Percentiles rank a stretch among this genome's conserved stretches.
phyloP scores from a whole-genome alignment of 257 asterid species.

The Verbascum thapsus region DNA sequence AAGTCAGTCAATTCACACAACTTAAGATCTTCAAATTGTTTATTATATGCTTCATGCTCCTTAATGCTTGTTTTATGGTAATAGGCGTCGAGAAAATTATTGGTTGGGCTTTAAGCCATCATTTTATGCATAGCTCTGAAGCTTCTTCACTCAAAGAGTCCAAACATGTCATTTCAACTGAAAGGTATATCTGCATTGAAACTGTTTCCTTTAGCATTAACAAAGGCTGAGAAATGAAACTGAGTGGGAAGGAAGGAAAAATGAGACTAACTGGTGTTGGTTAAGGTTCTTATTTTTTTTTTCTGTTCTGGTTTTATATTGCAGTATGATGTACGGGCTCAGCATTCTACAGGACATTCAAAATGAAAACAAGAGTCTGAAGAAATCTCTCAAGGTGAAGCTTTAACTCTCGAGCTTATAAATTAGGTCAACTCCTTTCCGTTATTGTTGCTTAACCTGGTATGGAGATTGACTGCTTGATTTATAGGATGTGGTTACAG shows the following conservation, averaged over 20 bases:
- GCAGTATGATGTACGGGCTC: constrained; percentile 78
- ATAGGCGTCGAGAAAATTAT: constrained; percentile 72
- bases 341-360: constrained; percentile 68
- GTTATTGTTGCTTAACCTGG: constrained; percentile 25
- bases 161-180: constrained; percentile 59
- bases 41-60: constrained; percentile 24
- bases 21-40: constrained; percentile 27
- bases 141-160: constrained; percentile 44
- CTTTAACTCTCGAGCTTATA: constrained; percentile 22
- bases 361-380: constrained; percentile 68
- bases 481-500: constrained; percentile 80
- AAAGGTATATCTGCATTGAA: constrained; percentile 48
- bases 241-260: too few species aligned
- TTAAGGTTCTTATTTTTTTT: constrained; percentile 31
- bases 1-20: constrained; percentile 49
- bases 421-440: constrained; percentile 19
- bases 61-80: constrained; percentile 34
- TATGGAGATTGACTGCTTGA: constrained; percentile 28
- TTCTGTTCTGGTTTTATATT: constrained; percentile 28
- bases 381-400: constrained; percentile 74
- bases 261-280: too few species aligned
- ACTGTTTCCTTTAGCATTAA: constrained; percentile 18
- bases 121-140: constrained; percentile 67
- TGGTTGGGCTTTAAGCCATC: constrained; percentile 91
- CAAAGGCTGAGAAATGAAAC: too few species aligned